phyloP scores from a whole-genome alignment of 1,284 basidiomycete genomes.

The Moesziomyces antarcticus region DNA sequence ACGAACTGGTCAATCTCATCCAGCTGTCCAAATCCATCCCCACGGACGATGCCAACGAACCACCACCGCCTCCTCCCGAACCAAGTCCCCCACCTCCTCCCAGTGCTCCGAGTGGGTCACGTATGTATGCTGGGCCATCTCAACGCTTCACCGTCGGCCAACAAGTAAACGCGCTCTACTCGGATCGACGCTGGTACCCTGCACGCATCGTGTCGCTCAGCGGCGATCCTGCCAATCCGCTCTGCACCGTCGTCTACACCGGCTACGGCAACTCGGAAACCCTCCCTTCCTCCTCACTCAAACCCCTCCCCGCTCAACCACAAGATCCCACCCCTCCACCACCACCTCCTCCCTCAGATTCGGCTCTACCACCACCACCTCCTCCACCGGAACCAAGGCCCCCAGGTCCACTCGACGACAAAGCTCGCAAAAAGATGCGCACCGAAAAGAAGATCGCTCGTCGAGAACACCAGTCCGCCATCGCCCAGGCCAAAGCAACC shows the following conservation, averaged over 20 bases:
- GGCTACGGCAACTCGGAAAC: constrained; percentile 95
- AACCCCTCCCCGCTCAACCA: constrained; percentile 6
- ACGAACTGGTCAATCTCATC: constrained; percentile 90
- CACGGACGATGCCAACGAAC: not conserved
- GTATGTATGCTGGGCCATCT: no score
- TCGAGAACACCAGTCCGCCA: constrained; percentile 86
- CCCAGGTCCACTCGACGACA: constrained; percentile 13
- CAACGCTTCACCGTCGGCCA: constrained; percentile 76
- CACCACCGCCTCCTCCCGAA: no score
- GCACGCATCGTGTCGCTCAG: constrained; percentile 74
- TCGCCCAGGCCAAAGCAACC: constrained; percentile 86
- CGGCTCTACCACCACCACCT: constrained; percentile 71
- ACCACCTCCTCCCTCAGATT: constrained; percentile 67
- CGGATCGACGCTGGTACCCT: constrained; percentile 56
- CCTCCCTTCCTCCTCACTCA: constrained; percentile 73
- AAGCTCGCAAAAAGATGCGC: constrained; percentile 76
- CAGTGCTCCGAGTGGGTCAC: no score
- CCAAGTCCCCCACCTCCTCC: no score
- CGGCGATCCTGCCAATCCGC: constrained; percentile 83
- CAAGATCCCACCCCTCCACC: not conserved
- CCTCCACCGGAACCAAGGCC: constrained; percentile 58
- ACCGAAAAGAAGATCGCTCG: constrained; percentile 94
- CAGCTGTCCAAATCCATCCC: constrained; percentile 74
- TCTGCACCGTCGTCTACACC: constrained; percentile 93
- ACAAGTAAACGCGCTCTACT: constrained; percentile 89